Evolutionary conservation across 768 basidiomycete species (phyloP), one percentile per base, ranked within the genome.

Genomic region (Chalciporus chontae): DNA sequence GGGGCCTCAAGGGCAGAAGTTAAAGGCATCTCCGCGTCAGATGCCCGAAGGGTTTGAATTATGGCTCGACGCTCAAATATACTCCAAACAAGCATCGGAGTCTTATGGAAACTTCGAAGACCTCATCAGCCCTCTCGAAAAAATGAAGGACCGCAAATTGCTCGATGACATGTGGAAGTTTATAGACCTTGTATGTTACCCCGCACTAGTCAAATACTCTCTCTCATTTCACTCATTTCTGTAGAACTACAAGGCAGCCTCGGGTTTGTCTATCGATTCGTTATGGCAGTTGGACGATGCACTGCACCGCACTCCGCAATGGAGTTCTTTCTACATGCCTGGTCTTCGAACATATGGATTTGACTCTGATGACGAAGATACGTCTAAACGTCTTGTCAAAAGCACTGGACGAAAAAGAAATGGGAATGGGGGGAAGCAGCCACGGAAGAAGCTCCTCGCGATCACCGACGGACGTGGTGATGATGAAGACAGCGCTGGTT

Each of bases 41-140:
- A 81, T 81, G 73, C 80, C 85, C 5, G 77, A 79, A 44, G 75
- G 75, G 36, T 87, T 81, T 53, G 77, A 84, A 48, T 58, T 60
- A 43, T 92, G 88, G 87, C 62, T 80, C 2, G 83, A 87, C 53
- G 87, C 88, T 4, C 82, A 86, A 57, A 61, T 80, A 42, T 72
- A 72, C 51, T 90, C 89, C 0, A 71, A 72, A 44, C 68, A 74
- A 53, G 87, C 85, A 14, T 77, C 83, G 2, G 69, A 74, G 40
- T 64, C 69, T 43, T 74, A 71, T 40, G 67, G 70, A 15, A 78
- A 67, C 53, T 83, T 77, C 61, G 77, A 83, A 59, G 76, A 81
- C 52, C 58, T 77, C 17, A 73, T 86, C 29, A 76, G 66, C 55
- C 88, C 87, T 5, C 61, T 90, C 36, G 74, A 76, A 44, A 80